phyloP scores from a whole-genome alignment of 1,139 yeast genomes.

The Magnusiomyces sp. region DNA sequence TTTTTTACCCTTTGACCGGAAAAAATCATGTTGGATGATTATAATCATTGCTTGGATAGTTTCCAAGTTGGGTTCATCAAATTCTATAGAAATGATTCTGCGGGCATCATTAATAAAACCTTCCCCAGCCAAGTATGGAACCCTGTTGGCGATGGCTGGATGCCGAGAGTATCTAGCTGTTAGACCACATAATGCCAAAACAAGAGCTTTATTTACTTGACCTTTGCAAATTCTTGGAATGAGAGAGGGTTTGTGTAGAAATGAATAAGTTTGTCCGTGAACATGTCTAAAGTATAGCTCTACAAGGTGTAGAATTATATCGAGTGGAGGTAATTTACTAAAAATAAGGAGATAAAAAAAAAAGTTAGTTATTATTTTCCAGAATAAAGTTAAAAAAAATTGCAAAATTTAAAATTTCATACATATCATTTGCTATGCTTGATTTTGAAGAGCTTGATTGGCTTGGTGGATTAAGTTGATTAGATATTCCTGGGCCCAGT shows the following conservation, averaged over 20 bases:
- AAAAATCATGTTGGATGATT: conserved; percentile 32
- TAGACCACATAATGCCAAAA: conserved; percentile 32
- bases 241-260: conserved; percentile 31
- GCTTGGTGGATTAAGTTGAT: conserved; percentile 9
- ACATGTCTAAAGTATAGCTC: conserved; percentile 30
- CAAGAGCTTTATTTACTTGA: conserved; percentile 26
- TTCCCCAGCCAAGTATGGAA: conserved; percentile 30
- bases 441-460: neutral
- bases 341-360: too few species aligned
- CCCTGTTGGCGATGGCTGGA: conserved; percentile 22
- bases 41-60: conserved; percentile 33
- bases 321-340: conserved; percentile 17
- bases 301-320: conserved; percentile 23
- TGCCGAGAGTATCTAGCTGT: conserved; percentile 33
- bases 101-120: conserved; percentile 27
- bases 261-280: conserved; percentile 33
- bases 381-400: too few species aligned
- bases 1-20: conserved; percentile 29
- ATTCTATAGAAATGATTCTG: conserved; percentile 26
- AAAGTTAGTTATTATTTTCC: too few species aligned
- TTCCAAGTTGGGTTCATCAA: conserved; percentile 30
- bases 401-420: too few species aligned
- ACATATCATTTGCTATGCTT: neutral
- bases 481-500: conserved; percentile 12
- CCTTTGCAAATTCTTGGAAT: conserved; percentile 26